Conservation (phyloP, 106 monocot genomes). For the Dendrobium chrysotoxum region DNA sequence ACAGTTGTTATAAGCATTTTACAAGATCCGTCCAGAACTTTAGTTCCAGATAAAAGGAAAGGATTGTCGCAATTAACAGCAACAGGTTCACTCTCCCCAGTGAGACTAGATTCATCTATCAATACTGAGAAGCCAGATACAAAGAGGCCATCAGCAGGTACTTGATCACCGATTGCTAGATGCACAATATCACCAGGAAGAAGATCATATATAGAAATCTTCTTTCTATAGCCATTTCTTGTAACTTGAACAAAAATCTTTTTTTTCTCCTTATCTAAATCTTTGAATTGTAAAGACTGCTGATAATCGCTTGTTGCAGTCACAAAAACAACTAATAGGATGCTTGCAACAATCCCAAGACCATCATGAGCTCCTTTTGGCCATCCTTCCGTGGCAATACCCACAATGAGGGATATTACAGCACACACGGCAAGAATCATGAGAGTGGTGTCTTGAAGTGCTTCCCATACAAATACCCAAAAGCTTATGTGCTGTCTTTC, state of each 20-base stretch:
- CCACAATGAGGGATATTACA: slow-evolving; percentile 11
- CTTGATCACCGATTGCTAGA: slow-evolving; percentile 23
- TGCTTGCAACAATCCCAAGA: slow-evolving; percentile 17
- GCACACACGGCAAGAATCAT: slow-evolving; percentile 16
- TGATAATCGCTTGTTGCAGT: slow-evolving; percentile 22
- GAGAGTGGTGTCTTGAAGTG: slow-evolving; percentile 15
- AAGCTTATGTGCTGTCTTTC: slow-evolving; percentile 9
- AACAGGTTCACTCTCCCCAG: slow-evolving; percentile 25
- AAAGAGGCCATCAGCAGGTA: slow-evolving; percentile 26
- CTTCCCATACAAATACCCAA: slow-evolving; percentile 26
- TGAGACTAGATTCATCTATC: slow-evolving; percentile 21
- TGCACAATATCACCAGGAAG: slow-evolving; percentile 19
- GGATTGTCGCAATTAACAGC: slow-evolving; percentile 6
- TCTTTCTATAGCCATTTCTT: slow-evolving; percentile 14
- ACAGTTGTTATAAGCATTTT: slow-evolving; percentile 27
- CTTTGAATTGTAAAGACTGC: slow-evolving; percentile 25
- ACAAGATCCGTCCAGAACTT: slow-evolving; percentile 21
- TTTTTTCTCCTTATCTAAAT: slow-evolving; percentile 25
- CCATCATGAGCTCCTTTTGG: slow-evolving; percentile 26
- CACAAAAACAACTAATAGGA: slow-evolving; percentile 21
- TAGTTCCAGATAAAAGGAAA: slow-evolving; percentile 24
- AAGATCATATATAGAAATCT: slow-evolving; percentile 25
- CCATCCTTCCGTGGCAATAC: slow-evolving; percentile 23
- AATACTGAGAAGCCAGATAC: slow-evolving; percentile 13
- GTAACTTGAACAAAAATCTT: slow-evolving; percentile 24